Evolutionary conservation across 2,329 filamentous ascomycete species (phyloP), one percentile per base, ranked within the genome.

Genomic region (Claviceps capensis): DNA sequence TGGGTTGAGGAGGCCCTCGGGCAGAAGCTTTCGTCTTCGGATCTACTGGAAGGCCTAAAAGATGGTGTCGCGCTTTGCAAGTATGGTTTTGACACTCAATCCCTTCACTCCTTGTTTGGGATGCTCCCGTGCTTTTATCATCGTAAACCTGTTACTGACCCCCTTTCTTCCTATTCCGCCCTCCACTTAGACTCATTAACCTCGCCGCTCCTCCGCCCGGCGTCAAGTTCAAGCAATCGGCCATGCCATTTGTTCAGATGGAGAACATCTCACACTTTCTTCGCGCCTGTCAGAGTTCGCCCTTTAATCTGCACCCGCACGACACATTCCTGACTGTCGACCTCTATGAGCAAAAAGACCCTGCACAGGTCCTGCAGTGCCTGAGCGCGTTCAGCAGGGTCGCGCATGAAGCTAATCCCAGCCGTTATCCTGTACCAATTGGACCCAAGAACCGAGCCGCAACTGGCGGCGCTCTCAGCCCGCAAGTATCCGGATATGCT

Each of bases 161-260:
- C 50, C 2, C 17, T 26, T 7, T 16, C 30, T 7, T 34, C 9
- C 16, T 48, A 2, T 16, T 58, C 6, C 26, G 9, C n/a, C 19
- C 22, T 34, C 30, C 30, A 11, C 23, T 19, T n/a, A 93, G 88
- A 63, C 82, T 97, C 50, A 79, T 88, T 62, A 97, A 95, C 64
- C 76, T 91, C 52, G 86, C 80, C 36, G 69, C 85, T 40, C 86
- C 87, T 26, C 79, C 83, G 16, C 86, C 87, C 0, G 85, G 85
- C 36, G 79, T 95, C 69, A 88, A 85, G 67, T 97, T 86, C 78
- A 97, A 97, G 71, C 77, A 85, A 64, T 95, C 90, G 1, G 72
- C 82, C 42, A 97, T 97, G 91, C 93, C 93, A 0, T 98, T 98
- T 65, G 91, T 97, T 42, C 93, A 98, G 69, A 97, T 97, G 90